Base-by-base conservation (phyloP, 2,329 filamentous ascomycete species). In the Penicillium digitatum region DNA sequence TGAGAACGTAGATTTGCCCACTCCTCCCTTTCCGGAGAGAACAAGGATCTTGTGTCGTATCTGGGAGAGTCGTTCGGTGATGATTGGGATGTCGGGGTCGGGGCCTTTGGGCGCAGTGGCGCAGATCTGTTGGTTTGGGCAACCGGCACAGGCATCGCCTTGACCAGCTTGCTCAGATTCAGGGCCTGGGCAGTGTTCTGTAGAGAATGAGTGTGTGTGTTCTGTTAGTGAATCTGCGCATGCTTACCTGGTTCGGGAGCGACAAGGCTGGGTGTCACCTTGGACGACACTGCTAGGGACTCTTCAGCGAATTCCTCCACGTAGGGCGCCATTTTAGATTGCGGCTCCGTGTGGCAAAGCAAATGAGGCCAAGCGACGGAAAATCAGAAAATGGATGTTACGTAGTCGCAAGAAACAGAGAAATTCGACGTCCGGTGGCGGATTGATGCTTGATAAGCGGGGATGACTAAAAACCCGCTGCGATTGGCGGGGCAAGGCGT, bases 51-150 rank as follows among this genome's bases (percentile, higher is more conserved):
- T 97, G 78, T 97, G 93, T 66, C 85, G 85, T 59, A 99, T 88
- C 48, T 84, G 84, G 11, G 86, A 81, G 3, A 99, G 85, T 4
- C 93, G 89, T 53, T 87, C 83, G 16, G 91, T 88, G 66, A 99
- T 96, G 62, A 94, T 73, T 3, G 91, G 87, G 43, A 97, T 89
- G 72, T 99, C 94, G 0, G 93, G 93, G 71, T 99, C 94, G 2
- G 94, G 93, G 0, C 93, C 94, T 75, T 96, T 96, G 22, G 93
- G 92, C 1, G 92, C 89, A 1, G 92, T 89, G 18, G 93, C 92
- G 78, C 94, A 99, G 66, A 99, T 96, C 45, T 85, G 80, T 77
- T 99, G 92, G 78, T 99, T 99, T 1, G 94, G 94, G 69, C 94
- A 99, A 51, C 92, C 92, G 45, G 87, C 90, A 78, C 94, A 99